A percentile compares a stretch with the other conserved stretches of the same genome.
phyloP scores from a whole-genome alignment of 345 rosid species.

The Camelina laxa region DNA sequence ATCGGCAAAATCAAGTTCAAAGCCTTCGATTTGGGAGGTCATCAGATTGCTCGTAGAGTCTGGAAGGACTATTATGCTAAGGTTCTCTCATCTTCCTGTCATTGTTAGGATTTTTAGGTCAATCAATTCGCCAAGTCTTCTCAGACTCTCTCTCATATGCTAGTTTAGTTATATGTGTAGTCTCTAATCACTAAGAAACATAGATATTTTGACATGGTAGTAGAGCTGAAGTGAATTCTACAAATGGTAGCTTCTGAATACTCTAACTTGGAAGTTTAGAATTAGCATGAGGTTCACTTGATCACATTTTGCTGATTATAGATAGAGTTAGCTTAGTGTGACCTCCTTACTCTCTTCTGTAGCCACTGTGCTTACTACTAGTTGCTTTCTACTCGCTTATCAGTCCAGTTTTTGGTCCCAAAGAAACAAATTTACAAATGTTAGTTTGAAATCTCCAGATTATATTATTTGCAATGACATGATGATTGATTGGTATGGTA shows the following conservation, averaged over 20 bases:
- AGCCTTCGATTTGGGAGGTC: conserved; percentile 86
- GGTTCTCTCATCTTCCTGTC: conserved; percentile 41
- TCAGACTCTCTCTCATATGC: not conserved
- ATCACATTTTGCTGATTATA: not conserved
- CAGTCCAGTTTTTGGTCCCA: not conserved
- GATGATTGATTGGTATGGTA: not conserved
- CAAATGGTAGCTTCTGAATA: not conserved
- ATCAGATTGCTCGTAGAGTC: conserved; percentile 84
- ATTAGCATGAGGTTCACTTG: not conserved
- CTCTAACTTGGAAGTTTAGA: not conserved
- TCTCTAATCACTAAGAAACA: not conserved
- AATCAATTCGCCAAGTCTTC: not conserved
- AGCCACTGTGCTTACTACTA: not conserved
- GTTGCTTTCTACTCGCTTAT: not conserved
- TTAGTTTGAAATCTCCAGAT: not conserved
- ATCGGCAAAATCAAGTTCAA: conserved; percentile 55
- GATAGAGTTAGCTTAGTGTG: not conserved
- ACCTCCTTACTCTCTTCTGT: not conserved
- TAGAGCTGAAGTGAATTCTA: not conserved
- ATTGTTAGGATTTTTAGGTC: not conserved
- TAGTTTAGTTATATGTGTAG: not conserved
- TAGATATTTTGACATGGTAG: not conserved
- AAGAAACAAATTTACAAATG: not conserved
- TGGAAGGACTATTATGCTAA: conserved; percentile 87
- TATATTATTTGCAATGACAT: not conserved